Percentiles rank a stretch among this genome's conserved stretches.
Conservation (phyloP, 257 asterid genomes). For the Fraxinus pennsylvanica region DNA sequence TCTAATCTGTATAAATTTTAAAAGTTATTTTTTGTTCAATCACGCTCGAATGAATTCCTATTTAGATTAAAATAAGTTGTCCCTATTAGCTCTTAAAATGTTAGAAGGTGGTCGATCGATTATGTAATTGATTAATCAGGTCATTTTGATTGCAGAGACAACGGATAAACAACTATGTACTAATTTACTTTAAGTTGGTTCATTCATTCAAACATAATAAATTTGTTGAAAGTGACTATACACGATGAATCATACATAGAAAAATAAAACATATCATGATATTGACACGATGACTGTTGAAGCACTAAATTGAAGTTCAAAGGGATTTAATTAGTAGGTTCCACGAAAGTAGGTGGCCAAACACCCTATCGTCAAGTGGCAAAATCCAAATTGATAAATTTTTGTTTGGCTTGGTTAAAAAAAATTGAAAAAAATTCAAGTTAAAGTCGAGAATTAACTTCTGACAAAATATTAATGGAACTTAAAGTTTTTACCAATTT, state of each 20-base stretch:
- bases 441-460: no score
- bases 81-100: neutral
- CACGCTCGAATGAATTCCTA: neutral
- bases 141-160: neutral
- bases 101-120: neutral
- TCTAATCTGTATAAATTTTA: no score
- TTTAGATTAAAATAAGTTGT: neutral
- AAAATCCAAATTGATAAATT: neutral
- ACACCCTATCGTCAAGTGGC: neutral
- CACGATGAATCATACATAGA: no score
- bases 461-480: no score
- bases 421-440: no score
- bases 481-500: no score
- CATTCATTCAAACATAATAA: neutral
- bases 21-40: no score
- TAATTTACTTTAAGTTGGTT: no score
- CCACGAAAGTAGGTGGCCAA: no score
- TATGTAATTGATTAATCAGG: neutral
- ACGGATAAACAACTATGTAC: neutral
- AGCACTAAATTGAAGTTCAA: neutral
- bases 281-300: neutral
- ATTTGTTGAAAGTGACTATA: neutral
- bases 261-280: neutral
- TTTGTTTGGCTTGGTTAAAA: no score
- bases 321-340: neutral